Base-by-base conservation (phyloP, 495 filamentous ascomycete species). In the Ramalina intermedia region DNA sequence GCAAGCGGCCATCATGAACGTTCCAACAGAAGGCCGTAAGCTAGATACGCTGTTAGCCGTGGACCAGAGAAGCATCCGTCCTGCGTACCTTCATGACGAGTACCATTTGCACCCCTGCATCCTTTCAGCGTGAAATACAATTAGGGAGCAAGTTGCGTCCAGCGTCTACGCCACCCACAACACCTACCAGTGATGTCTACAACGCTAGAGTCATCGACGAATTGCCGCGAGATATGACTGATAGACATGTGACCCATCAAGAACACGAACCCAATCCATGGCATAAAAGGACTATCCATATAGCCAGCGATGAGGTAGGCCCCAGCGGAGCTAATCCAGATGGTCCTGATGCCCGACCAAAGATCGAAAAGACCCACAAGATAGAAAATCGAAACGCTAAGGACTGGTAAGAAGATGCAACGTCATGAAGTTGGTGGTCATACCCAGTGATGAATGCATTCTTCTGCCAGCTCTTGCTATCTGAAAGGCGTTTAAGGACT, bases 21-120 rank as follows among this genome's bases (percentile, higher is more conserved):
- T 95, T 95, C 91, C 91, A 98, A 69, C 87, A 94, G 62, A 96
- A 98, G 21, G 89, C 79, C 9, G 78, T 82, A n/a, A 96, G 82
- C 67, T 71, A 38, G 24, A n/a, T 13, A 47, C 26, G 17, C 13
- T 7, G 37, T 43, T 38, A 47, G 42, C 5, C 9, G 16, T 35
- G 21, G n/a, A 9, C 18, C 24, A 18, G 23, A 20, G 6, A 27
- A 45, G 33, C 16, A 26, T 45, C 13, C 36, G n/a, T 14, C 17
- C 18, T 21, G 27, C 55, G 24, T 48, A 72, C 69, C 69, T 96
- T 98, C 89, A 98, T 98, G 47, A 94, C 80, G 53, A 96, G 63
- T 12, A 98, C 91, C 91, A 98, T 98, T 65, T 98, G 91, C 0
- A 91, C 89, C 37, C 70, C 56, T 63, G 21, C 12, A 20, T 7